Percentiles rank a stretch among this genome's conserved stretches.
These are phyloP conservation scores for Aphanomyces astaci DNA, from an alignment of 352 stramenopile genomes.

Conservation along the genomic window DNA sequence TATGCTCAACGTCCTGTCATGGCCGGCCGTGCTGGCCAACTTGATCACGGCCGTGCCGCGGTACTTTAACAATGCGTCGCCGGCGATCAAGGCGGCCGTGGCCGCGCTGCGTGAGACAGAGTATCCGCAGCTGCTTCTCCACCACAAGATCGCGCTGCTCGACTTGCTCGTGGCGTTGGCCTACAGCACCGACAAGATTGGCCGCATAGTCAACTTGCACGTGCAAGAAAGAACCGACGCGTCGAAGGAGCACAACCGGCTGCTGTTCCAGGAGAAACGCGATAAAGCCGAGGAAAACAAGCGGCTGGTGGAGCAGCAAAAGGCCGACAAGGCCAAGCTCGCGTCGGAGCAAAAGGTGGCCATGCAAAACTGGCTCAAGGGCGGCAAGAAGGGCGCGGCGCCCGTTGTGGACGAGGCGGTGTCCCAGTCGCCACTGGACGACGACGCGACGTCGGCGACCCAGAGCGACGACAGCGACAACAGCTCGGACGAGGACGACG, in stretches of 20 bases:
- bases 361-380: conserved; percentile 51
- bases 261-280: conserved; percentile 54
- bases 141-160: conserved; percentile 63
- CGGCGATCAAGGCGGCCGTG: conserved; percentile 41
- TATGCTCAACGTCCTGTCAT: conserved; percentile 78
- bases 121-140: conserved; percentile 43
- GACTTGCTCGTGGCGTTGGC: conserved; percentile 55
- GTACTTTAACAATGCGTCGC: conserved; percentile 41
- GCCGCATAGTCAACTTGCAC: conserved; percentile 47
- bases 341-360: conserved; percentile 47
- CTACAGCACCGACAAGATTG: conserved; percentile 60
- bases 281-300: conserved; percentile 71
- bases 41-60: conserved; percentile 63
- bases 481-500: conserved; percentile 53
- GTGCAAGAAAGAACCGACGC: conserved; percentile 44
- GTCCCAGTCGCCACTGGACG: conserved; percentile 34
- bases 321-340: conserved; percentile 44
- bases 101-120: conserved; percentile 37
- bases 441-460: background rate
- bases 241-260: conserved; percentile 69
- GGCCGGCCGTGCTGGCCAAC: conserved; percentile 60
- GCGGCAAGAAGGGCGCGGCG: conserved; percentile 40
- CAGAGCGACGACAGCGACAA: conserved; percentile 42
- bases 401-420: conserved; percentile 29
- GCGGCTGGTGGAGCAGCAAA: conserved; percentile 65